phyloP scores from a whole-genome alignment of 192 early-diverging fungal species.

The Coemansia sp. region DNA sequence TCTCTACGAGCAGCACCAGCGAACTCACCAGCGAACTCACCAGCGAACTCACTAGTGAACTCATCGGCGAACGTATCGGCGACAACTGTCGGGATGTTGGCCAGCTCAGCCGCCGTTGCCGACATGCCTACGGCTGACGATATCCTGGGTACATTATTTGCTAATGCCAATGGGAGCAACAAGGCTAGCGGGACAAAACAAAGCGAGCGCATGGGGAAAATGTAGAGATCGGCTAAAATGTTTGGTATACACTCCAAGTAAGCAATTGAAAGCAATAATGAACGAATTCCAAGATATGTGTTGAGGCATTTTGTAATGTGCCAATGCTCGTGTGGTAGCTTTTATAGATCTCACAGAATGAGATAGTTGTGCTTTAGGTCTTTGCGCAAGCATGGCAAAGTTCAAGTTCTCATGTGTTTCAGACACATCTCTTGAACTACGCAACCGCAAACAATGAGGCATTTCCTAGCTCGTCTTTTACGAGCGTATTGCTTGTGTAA shows the following conservation, averaged over 20 bases:
- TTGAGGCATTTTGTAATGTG: background rate
- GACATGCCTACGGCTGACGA: background rate
- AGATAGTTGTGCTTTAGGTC: background rate
- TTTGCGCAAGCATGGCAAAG: background rate
- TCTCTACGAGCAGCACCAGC: background rate
- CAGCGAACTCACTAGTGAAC: too few relatives aligned
- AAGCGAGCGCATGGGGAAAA: background rate
- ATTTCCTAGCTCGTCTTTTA: background rate
- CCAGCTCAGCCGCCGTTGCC: background rate
- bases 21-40: too few relatives aligned
- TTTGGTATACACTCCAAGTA: too few relatives aligned
- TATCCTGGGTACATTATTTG: background rate
- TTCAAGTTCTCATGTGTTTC: slow-evolving; percentile 5
- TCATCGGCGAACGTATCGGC: background rate
- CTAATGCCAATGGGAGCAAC: background rate
- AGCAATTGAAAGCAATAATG: too few relatives aligned
- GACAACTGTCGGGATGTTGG: background rate
- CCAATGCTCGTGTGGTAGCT: background rate
- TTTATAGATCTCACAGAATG: background rate
- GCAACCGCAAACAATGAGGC: background rate
- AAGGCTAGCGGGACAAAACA: background rate
- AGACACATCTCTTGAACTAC: background rate
- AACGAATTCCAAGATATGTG: background rate
- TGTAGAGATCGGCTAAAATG: background rate
- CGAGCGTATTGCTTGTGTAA: background rate